Base-by-base conservation (phyloP, 2,329 filamentous ascomycete species). In the Akanthomyces uredinophilus region DNA sequence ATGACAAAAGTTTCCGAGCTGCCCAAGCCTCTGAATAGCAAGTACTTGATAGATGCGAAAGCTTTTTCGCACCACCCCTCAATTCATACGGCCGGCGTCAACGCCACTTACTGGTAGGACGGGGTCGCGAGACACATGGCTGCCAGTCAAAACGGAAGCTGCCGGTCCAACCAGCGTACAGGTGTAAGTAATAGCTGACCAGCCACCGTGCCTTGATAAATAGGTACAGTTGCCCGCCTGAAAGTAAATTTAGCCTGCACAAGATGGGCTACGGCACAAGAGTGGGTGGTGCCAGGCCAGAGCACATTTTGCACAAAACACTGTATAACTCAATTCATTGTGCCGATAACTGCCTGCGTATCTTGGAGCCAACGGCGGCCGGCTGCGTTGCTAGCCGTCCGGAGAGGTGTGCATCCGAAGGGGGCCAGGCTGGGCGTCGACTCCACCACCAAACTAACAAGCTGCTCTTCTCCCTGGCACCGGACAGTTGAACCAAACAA, bases 321-420 rank as follows among this genome's bases (percentile, higher is more conserved):
- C 32, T 10, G 7, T 2, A 35, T 35, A 35, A 35, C 2, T 8
- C n/a, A 13, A 22, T 8, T 20, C 7, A 13, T 18, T 50, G 27
- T 50, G 5, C 24, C 37, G 16, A 16, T 39, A 16, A 39, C 13
- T 16, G 32, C 56, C 32, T 18, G 16, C 35, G 11, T 50, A 10
- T 39, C 5, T 39, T 27, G 29, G 29, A 41, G 24, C 56, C 51
- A 60, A 41, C 27, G 46, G 37, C 14, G 20, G 16, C 57, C 49
- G 57, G 57, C 39, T 46, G 27, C 39, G n/a, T n/a, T 53, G 49
- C 13, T 24, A 60, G 57, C 57, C 57, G 57, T 53, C n/a, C 57
- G 57, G 49, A 60, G 49, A 53, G 47, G 37, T 46, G 27, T n/a
- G 14, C 47, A 53, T 60, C 57, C 57, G 57, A 60, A 60, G 39